phyloP scores from a whole-genome alignment of 2,329 filamentous ascomycete genomes.

The Teratosphaeria gauchensis region DNA sequence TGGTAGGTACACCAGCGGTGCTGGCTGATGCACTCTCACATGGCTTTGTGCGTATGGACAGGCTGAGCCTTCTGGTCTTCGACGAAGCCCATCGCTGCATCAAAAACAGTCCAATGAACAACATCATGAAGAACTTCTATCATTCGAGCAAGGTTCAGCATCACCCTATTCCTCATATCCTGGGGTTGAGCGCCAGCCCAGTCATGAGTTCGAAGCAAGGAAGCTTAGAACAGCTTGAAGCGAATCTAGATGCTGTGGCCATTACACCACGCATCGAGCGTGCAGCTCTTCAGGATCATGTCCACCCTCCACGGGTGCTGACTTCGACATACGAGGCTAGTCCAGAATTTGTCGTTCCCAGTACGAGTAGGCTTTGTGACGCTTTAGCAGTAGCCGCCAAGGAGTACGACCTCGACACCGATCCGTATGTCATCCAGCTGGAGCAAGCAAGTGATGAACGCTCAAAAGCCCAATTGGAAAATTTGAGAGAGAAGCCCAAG shows the following conservation, averaged over 20 bases:
- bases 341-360: not conserved
- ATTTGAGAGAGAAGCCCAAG: constrained; percentile 22
- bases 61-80: constrained; percentile 62
- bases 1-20: constrained; percentile 69
- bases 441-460: constrained; percentile 17
- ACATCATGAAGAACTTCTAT: constrained; percentile 67
- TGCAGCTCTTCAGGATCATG: constrained; percentile 57
- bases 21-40: constrained; percentile 65
- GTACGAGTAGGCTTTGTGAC: constrained; percentile 9
- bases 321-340: constrained; percentile 25
- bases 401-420: constrained; percentile 25
- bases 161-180: constrained; percentile 49
- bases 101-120: constrained; percentile 52
- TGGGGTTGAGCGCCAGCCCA: constrained; percentile 76
- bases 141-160: constrained; percentile 34
- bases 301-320: constrained; percentile 54
- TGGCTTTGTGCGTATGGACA: constrained; percentile 58
- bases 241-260: constrained; percentile 59
- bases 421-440: constrained; percentile 32
- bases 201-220: constrained; percentile 50
- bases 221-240: constrained; percentile 55
- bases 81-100: constrained; percentile 75
- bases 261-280: constrained; percentile 59
- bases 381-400: constrained; percentile 2
- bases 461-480: constrained; percentile 15